These are phyloP conservation scores for Spathaspora arborariae DNA, from an alignment of 805 yeast genomes.

Conservation along the genomic window DNA sequence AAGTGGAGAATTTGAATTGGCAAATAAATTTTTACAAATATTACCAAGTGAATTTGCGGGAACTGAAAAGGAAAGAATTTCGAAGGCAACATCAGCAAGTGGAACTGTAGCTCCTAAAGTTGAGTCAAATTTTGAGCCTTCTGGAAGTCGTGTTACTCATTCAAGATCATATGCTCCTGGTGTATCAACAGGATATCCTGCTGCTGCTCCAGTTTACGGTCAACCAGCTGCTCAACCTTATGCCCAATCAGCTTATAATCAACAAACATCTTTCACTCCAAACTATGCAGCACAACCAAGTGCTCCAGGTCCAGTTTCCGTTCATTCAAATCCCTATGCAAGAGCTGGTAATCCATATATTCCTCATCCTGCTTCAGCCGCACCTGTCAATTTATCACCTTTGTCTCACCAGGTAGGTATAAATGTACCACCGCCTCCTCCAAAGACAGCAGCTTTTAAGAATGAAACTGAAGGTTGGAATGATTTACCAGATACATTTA, in stretches of 20 bases:
- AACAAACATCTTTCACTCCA: slow-evolving; percentile 16
- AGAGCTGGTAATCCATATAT: slow-evolving; percentile 18
- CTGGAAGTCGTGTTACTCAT: neutral
- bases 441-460: slow-evolving; percentile 18
- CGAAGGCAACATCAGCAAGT: slow-evolving; percentile 44
- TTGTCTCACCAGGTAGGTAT: neutral
- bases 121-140: neutral
- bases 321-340: slow-evolving; percentile 12
- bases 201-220: slow-evolving; percentile 3
- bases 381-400: slow-evolving; percentile 12
- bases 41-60: slow-evolving; percentile 75
- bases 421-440: slow-evolving; percentile 18
- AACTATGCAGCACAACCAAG: slow-evolving; percentile 10
- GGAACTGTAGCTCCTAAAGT: neutral
- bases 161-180: slow-evolving; percentile 6
- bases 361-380: neutral
- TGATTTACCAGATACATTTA: slow-evolving; percentile 57
- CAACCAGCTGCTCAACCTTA: slow-evolving; percentile 6
- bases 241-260: slow-evolving; percentile 8
- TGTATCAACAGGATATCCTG: slow-evolving; percentile 8
- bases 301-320: slow-evolving; percentile 13
- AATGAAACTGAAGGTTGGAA: slow-evolving; percentile 67
- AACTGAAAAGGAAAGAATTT: slow-evolving; percentile 73
- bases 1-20: slow-evolving; percentile 80
- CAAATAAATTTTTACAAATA: slow-evolving; percentile 61